Conservation (phyloP, 192 early-diverging fungal genomes). For the Coemansia nantahalensis region DNA sequence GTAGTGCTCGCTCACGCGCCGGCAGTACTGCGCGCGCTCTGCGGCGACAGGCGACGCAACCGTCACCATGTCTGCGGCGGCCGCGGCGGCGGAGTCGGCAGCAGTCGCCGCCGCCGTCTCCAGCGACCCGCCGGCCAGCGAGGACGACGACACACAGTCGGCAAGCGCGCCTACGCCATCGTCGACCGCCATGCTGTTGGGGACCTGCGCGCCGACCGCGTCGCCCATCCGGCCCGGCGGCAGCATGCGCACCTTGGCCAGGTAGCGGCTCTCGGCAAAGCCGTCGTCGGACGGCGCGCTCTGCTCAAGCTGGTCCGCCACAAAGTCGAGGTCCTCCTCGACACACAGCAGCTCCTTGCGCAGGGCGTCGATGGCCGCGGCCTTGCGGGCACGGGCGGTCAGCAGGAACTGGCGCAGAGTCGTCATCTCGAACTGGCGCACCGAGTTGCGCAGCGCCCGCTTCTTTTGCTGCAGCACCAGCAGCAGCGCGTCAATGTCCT, state of each 20-base stretch:
- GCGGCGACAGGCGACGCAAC: background rate
- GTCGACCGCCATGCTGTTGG: conserved; percentile 16
- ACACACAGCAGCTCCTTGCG: conserved; percentile 43
- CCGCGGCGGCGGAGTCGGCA: background rate
- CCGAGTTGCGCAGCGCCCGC: conserved; percentile 55
- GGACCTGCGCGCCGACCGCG: conserved; percentile 32
- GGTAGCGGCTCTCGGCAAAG: conserved; percentile 6
- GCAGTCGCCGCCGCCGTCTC: background rate
- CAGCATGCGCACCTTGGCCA: conserved; percentile 8
- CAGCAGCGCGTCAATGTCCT: conserved; percentile 66
- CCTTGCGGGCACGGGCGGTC: conserved; percentile 59
- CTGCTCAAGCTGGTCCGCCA: conserved; percentile 42
- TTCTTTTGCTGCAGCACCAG: conserved; percentile 61
- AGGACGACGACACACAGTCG: background rate
- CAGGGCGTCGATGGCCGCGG: conserved; percentile 46
- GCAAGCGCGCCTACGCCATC: background rate
- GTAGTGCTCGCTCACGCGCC: conserved; percentile 62
- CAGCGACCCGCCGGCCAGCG: no score
- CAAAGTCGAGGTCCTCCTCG: conserved; percentile 42
- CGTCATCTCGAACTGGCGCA: conserved; percentile 58
- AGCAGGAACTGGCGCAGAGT: conserved; percentile 65
- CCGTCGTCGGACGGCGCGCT: conserved; percentile 9
- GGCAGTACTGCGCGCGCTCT: conserved; percentile 14
- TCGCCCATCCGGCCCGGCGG: conserved; percentile 8
- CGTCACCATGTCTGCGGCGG: no score